Base-by-base conservation (phyloP, 768 basidiomycete genomes). In the Antrodiella citrinella region DNA sequence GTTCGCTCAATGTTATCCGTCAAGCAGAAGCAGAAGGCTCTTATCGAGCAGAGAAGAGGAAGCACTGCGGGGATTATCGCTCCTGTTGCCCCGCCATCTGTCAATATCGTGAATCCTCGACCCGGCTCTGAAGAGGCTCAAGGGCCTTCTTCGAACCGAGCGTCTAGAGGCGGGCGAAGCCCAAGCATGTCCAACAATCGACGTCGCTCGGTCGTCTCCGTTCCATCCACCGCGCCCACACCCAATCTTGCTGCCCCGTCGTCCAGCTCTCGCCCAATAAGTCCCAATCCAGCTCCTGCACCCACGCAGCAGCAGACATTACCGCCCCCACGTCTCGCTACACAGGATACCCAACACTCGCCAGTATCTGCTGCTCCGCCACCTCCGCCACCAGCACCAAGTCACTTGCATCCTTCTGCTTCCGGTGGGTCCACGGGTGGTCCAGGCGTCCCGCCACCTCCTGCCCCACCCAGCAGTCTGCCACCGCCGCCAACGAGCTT, bases 401-500 rank as follows among this genome's bases (percentile, higher is more conserved):
- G 52, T 23, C 51, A 60, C 44, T 49, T 58, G 41, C 59, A 63
- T 35, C 53, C 60, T 41, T 58, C 70, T 62, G 54, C 62, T 20
- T 44, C 65, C 40, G 57, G 57, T 7, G 30, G 30, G 30, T 35
- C 30, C 15, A 15, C 7, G 30, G 15, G 30, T 35, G 30, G 30
- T 15, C 7, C 30, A 7, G 15, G 15, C 53, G 44, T 50, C 40
- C 47, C 22, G 21, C 62, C 43, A 30, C 60, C 48, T 38, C 58
- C 45, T 54, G 56, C 9, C 23, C 45, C 22, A 56, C 70, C 44
- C 53, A 59, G 78, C 58, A 74, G 82, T 0, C 67, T 85, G 4
- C 79, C 83, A 0, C 77, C 84, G 2, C 84, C 82, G 11, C 80
- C 86, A 23, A 86, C 84, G 62, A 86, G 83, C 65, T 88, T 89